Evolutionary conservation across 495 filamentous ascomycete genomes (phyloP).

Genomic region (Penicillium ucsense): DNA sequence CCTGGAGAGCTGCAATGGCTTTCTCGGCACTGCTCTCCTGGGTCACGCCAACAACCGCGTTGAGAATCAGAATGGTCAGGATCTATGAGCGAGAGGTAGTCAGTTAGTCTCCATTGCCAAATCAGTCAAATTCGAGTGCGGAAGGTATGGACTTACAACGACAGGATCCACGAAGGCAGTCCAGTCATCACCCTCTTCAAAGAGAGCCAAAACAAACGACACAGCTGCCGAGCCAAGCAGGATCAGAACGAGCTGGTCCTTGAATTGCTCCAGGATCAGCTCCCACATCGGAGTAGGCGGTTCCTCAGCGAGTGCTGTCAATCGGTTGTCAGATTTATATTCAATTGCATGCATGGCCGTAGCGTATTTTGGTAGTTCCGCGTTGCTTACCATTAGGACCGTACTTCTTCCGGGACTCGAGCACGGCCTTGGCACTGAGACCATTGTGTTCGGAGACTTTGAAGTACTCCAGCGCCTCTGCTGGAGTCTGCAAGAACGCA

Average conservation of each 20-base stretch:
- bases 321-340: not conserved
- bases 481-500: slow-evolving; percentile 59
- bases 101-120: slow-evolving; percentile 1
- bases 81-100: slow-evolving; percentile 47
- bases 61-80: slow-evolving; percentile 91
- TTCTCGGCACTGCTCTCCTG: slow-evolving; percentile 99
- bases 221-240: slow-evolving; percentile 87
- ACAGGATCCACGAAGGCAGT: slow-evolving; percentile 97
- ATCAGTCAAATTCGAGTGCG: not conserved
- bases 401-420: slow-evolving; percentile 52
- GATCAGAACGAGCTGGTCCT: slow-evolving; percentile 96
- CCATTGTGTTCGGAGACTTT: slow-evolving; percentile 56
- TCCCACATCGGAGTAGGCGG: slow-evolving; percentile 96
- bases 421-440: slow-evolving; percentile 61
- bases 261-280: slow-evolving; percentile 95
- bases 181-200: slow-evolving; percentile 88
- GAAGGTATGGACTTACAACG: slow-evolving; percentile 52
- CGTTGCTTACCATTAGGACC: slow-evolving; percentile 71
- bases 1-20: slow-evolving; percentile 94
- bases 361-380: too few relatives aligned
- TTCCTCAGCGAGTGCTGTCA: slow-evolving; percentile 81
- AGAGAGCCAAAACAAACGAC: slow-evolving; percentile 87
- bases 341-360: not conserved
- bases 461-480: slow-evolving; percentile 64
- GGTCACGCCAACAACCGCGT: slow-evolving; percentile 93